phyloP scores from a whole-genome alignment of 495 filamentous ascomycete genomes.

The Tuber brumale region DNA sequence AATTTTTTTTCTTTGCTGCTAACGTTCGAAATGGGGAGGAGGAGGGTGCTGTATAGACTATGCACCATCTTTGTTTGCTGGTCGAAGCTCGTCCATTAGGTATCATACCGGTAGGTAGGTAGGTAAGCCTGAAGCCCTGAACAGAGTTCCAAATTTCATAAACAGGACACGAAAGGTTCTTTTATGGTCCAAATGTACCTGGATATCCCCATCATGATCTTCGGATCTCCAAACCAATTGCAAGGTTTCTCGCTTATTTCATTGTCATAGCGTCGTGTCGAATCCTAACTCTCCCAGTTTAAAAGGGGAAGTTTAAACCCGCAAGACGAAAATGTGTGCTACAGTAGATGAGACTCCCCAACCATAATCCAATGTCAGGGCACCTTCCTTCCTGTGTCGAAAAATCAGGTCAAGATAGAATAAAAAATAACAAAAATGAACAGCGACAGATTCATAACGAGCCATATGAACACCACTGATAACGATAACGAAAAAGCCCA shows the following conservation, averaged over 20 bases:
- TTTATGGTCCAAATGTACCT: neutral
- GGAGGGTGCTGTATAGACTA: neutral
- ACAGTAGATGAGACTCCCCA: neutral
- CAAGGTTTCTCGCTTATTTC: neutral
- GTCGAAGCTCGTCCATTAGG: neutral
- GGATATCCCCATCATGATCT: neutral
- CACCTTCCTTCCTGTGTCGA: neutral
- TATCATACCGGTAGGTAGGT: too few relatives aligned
- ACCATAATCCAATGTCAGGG: neutral
- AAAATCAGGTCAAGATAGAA: neutral
- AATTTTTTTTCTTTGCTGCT: neutral
- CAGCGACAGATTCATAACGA: neutral
- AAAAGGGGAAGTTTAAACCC: neutral
- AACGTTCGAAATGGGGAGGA: neutral
- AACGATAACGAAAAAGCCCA: neutral
- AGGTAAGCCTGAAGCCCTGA: neutral
- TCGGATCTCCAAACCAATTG: conserved; percentile 2
- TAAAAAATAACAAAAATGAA: neutral
- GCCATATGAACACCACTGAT: neutral
- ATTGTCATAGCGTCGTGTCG: neutral
- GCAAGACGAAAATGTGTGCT: neutral
- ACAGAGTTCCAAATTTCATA: neutral
- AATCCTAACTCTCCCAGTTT: neutral
- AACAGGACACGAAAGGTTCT: neutral
- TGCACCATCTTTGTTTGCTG: neutral